These are phyloP conservation scores for Ustilago bromivora DNA, from an alignment of 1,284 basidiomycete genomes.

Conservation along the genomic window DNA sequence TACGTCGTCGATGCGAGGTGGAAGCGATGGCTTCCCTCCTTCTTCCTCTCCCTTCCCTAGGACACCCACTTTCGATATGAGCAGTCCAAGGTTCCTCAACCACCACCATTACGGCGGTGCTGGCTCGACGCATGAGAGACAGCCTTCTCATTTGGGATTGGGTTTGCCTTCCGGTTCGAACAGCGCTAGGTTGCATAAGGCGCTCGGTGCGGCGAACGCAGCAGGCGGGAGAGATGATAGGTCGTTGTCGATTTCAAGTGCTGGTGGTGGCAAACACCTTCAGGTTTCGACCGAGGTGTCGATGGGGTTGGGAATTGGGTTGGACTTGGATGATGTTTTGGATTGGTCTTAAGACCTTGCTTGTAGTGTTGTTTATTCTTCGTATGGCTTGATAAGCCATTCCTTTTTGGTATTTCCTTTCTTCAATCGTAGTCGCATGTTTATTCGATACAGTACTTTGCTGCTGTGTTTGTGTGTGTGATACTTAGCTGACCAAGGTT, in stretches of 20 bases:
- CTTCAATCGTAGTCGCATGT: not conserved
- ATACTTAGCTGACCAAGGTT: not conserved
- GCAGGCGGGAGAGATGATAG: constrained; percentile 15
- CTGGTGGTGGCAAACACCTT: constrained; percentile 32
- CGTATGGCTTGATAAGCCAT: not conserved
- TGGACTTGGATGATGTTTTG: constrained; percentile 54
- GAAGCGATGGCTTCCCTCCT: constrained; percentile 42
- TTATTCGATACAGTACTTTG: not conserved
- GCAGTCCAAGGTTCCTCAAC: constrained; percentile 41
- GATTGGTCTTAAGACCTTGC: constrained; percentile 33
- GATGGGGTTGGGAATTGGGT: constrained; percentile 48
- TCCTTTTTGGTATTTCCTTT: not conserved
- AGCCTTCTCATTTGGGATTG: constrained; percentile 40
- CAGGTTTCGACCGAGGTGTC: constrained; percentile 47
- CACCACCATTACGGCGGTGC: constrained; percentile 24
- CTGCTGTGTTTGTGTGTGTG: not conserved
- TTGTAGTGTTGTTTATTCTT: constrained; percentile 6
- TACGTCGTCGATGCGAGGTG: constrained; percentile 35
- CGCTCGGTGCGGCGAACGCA: constrained; percentile 21
- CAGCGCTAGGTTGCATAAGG: constrained; percentile 30
- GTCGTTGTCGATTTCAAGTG: constrained; percentile 28
- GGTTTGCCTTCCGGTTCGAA: constrained; percentile 38
- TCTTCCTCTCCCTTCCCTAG: constrained; percentile 56
- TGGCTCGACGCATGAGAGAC: constrained; percentile 26
- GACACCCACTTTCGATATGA: constrained; percentile 53